Evolutionary conservation across 2,329 filamentous ascomycete genomes (phyloP).

Genomic region (Furcasterigmium sp.): DNA sequence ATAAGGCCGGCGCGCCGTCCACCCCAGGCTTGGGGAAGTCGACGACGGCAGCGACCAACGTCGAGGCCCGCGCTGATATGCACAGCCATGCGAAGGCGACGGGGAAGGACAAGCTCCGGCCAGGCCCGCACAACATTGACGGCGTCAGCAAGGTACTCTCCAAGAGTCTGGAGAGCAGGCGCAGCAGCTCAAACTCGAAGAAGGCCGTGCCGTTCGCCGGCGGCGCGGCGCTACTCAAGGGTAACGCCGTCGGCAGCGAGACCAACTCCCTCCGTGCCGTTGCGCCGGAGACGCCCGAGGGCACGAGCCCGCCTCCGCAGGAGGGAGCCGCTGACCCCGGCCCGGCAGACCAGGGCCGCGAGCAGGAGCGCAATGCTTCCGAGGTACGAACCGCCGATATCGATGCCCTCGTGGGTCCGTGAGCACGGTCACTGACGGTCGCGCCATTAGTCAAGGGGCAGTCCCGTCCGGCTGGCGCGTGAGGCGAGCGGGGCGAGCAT

Average conservation of each 20-base stretch:
- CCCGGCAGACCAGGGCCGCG: slow-evolving; percentile 13
- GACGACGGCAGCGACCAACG: slow-evolving; percentile 81
- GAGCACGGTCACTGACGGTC: slow-evolving; percentile 22
- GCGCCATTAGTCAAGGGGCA: slow-evolving; percentile 10
- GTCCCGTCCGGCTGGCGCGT: slow-evolving; percentile 15
- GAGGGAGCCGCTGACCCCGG: slow-evolving; percentile 8
- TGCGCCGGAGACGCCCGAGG: slow-evolving; percentile 34
- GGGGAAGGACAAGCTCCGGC: slow-evolving; percentile 37
- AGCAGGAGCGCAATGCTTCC: slow-evolving; percentile 14
- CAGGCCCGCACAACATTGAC: slow-evolving; percentile 55
- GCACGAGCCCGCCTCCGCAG: slow-evolving; percentile 29
- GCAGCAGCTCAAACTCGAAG: slow-evolving; percentile 81
- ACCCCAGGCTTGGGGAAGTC: slow-evolving; percentile 89
- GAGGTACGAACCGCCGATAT: slow-evolving; percentile 47
- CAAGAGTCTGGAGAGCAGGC: slow-evolving; percentile 85
- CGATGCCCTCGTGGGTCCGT: slow-evolving; percentile 47
- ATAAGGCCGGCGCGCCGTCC: slow-evolving; percentile 86
- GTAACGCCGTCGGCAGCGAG: slow-evolving; percentile 50
- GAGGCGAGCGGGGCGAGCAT: slow-evolving; percentile 29
- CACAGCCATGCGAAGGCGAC: slow-evolving; percentile 40
- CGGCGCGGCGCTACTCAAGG: slow-evolving; percentile 32
- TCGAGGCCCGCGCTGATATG: slow-evolving; percentile 78
- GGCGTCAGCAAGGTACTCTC: slow-evolving; percentile 73
- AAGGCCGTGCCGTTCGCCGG: slow-evolving; percentile 59
- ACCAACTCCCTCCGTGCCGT: slow-evolving; percentile 52